A percentile compares a stretch with the other conserved stretches of the same genome.
Evolutionary conservation across 768 basidiomycete genomes (phyloP).

Genomic region (Auriculariales sp.): DNA sequence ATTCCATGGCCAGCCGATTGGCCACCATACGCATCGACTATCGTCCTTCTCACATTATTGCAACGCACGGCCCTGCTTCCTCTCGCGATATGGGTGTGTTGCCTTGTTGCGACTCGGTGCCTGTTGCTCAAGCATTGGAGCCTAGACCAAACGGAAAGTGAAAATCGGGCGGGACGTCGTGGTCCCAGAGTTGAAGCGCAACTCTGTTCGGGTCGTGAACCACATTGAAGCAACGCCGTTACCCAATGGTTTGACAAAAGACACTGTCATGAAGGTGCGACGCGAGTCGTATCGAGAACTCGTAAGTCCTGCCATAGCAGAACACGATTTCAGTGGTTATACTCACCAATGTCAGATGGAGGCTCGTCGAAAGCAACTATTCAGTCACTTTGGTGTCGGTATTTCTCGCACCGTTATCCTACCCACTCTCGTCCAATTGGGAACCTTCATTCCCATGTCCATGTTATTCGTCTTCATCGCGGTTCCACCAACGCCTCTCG

Average conservation of each 20-base stretch:
- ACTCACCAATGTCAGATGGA: slow-evolving; percentile 29
- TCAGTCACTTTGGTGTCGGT: slow-evolving; percentile 39
- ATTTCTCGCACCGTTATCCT: slow-evolving; percentile 42
- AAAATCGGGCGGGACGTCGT: slow-evolving; percentile 41
- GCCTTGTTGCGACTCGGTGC: neutral
- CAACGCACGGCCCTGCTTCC: slow-evolving; percentile 48
- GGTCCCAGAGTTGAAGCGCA: slow-evolving; percentile 37
- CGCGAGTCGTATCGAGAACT: neutral
- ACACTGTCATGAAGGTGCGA: neutral
- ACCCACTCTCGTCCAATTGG: slow-evolving; percentile 53
- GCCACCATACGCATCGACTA: slow-evolving; percentile 61
- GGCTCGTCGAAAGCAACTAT: slow-evolving; percentile 42
- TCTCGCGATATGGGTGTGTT: slow-evolving; percentile 60
- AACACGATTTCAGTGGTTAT: neutral
- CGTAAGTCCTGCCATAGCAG: too few species aligned
- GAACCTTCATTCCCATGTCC: slow-evolving; percentile 56
- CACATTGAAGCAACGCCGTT: slow-evolving; percentile 4
- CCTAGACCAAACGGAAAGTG: slow-evolving; percentile 44
- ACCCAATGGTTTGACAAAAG: slow-evolving; percentile 4
- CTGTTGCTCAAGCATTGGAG: neutral
- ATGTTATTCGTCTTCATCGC: slow-evolving; percentile 41
- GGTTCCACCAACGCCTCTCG: slow-evolving; percentile 46
- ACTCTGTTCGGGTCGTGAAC: slow-evolving; percentile 30
- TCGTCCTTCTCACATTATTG: slow-evolving; percentile 51
- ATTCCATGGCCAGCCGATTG: slow-evolving; percentile 55